These are phyloP conservation scores for Acanthamoeba quina DNA, from an alignment of 208 protist genomes.

Conservation along the genomic window DNA sequence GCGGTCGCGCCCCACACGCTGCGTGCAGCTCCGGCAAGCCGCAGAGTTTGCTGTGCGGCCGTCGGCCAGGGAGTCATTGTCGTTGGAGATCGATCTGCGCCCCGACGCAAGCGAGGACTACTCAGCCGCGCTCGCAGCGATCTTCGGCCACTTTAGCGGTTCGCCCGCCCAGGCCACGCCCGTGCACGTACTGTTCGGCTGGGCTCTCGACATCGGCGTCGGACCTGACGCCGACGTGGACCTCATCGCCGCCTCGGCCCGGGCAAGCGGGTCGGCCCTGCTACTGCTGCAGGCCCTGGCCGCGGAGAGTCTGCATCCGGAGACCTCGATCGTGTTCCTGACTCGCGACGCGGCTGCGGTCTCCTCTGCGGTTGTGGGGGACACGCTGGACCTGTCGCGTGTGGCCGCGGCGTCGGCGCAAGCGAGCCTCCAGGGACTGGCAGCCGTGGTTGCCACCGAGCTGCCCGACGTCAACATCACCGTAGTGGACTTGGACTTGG, in stretches of 20 bases:
- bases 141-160: background rate
- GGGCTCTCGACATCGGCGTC: slow-evolving; percentile 8
- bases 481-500: slow-evolving; percentile 15
- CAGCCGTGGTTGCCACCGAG: slow-evolving; percentile 13
- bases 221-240: background rate
- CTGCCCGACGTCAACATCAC: background rate
- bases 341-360: background rate
- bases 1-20: background rate
- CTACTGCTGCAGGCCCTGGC: slow-evolving; percentile 27
- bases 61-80: too few relatives aligned
- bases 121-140: background rate
- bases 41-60: too few relatives aligned
- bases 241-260: background rate
- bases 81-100: background rate
- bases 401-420: background rate
- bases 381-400: background rate
- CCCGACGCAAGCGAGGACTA: slow-evolving; percentile 17
- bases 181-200: slow-evolving; percentile 5
- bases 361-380: background rate
- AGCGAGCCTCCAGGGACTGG: slow-evolving; percentile 45
- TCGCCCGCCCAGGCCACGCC: background rate
- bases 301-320: background rate
- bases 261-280: background rate
- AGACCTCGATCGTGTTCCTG: background rate
- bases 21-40: background rate